phyloP scores from a whole-genome alignment of 2,329 filamentous ascomycete species.

The Pseudophaeomoniella oleicola region DNA sequence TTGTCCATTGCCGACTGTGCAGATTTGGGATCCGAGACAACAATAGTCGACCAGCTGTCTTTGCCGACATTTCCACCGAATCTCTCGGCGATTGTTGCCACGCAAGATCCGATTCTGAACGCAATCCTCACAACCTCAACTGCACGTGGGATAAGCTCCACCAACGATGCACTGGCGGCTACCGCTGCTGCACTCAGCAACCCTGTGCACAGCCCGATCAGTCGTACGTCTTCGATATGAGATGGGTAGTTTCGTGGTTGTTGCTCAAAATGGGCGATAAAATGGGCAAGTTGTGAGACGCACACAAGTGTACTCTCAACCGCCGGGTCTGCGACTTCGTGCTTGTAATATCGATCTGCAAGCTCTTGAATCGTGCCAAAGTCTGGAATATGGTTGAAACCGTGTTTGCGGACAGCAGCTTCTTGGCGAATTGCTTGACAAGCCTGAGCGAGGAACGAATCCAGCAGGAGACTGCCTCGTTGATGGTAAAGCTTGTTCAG shows the following conservation, averaged over 20 bases:
- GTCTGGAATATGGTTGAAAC: slow-evolving; percentile 13
- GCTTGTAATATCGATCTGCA: slow-evolving; percentile 14
- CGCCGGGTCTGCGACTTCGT: slow-evolving; percentile 18
- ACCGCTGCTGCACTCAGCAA: slow-evolving; percentile 25
- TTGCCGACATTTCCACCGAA: slow-evolving; percentile 18
- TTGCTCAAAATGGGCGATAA: slow-evolving; percentile 29
- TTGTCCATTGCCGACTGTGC: slow-evolving; percentile 11
- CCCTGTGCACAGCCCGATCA: slow-evolving; percentile 29
- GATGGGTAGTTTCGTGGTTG: slow-evolving; percentile 24
- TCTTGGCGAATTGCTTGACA: slow-evolving; percentile 26
- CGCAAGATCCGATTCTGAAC: slow-evolving; percentile 27
- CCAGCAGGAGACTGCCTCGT: slow-evolving; percentile 26
- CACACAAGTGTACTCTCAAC: slow-evolving; percentile 28
- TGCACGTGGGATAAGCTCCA: slow-evolving; percentile 25
- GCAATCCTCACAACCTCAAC: slow-evolving; percentile 27
- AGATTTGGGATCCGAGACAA: slow-evolving; percentile 19
- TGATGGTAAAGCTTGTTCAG: slow-evolving; percentile 25
- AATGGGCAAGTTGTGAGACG: slow-evolving; percentile 27
- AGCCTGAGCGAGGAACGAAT: slow-evolving; percentile 27
- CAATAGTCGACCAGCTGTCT: slow-evolving; percentile 24
- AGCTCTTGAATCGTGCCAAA: slow-evolving; percentile 14
- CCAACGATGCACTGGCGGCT: slow-evolving; percentile 22
- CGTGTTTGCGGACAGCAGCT: slow-evolving; percentile 16
- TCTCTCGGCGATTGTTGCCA: slow-evolving; percentile 21
- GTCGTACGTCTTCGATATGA: slow-evolving; percentile 17